Evolutionary conservation across 306 rosid genomes (phyloP).

Genomic region (Quercus parvula): DNA sequence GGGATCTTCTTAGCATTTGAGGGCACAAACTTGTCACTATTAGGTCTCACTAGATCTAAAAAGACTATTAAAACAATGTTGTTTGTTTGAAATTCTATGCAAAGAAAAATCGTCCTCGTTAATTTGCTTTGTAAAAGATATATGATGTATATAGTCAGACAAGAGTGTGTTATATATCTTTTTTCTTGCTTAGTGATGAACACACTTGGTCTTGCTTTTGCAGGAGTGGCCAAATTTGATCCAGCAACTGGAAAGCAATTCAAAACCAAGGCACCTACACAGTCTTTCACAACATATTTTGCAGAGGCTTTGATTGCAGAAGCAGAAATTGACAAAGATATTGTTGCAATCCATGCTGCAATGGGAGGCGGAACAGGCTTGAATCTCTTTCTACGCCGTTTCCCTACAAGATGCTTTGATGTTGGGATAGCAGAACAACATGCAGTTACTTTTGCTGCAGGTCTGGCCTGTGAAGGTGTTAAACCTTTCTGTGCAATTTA

Average conservation of each 20-base stretch:
- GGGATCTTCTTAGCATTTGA: background rate
- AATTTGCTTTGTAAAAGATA: background rate
- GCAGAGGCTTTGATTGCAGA: conserved; percentile 98
- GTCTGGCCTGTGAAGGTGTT: conserved; percentile 88
- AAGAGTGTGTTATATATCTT: background rate
- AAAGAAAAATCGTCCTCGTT: background rate
- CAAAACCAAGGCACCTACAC: conserved; percentile 61
- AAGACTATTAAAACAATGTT: background rate
- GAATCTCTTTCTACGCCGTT: conserved; percentile 88
- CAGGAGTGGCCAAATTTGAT: conserved; percentile 92
- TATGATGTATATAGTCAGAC: background rate
- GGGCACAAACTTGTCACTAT: background rate
- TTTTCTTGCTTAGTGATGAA: background rate
- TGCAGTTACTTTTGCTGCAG: conserved; percentile 98
- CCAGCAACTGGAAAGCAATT: conserved; percentile 91
- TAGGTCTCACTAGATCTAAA: background rate
- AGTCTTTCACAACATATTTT: conserved; percentile 85
- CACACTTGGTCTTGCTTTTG: conserved; percentile 22
- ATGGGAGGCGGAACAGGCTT: conserved; percentile 99
- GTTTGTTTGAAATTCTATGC: background rate
- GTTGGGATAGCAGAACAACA: conserved; percentile 99
- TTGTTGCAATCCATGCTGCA: conserved; percentile 95
- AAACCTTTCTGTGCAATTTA: conserved; percentile 93
- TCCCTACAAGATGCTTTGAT: conserved; percentile 91
- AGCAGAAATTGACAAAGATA: conserved; percentile 80